phyloP scores from a whole-genome alignment of 2,329 filamentous ascomycete species.

The Paecilomyces dactylethromorphus region DNA sequence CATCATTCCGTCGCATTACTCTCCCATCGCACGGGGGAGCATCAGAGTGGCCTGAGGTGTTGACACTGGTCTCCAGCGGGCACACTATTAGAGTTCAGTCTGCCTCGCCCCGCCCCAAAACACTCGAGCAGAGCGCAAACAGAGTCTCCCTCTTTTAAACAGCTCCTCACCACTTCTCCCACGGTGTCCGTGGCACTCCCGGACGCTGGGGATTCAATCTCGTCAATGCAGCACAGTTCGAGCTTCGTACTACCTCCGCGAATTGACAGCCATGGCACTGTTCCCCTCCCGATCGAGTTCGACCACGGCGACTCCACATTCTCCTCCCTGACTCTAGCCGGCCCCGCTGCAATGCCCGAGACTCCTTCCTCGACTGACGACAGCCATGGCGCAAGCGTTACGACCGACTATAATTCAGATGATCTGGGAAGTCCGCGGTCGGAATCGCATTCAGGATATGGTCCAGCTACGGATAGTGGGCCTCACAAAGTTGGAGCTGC shows the following conservation, averaged over 20 bases:
- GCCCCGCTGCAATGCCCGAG: constrained; percentile 13
- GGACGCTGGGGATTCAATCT: constrained; percentile 21
- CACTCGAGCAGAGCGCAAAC: constrained; percentile 1
- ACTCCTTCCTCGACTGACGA: constrained; percentile 20
- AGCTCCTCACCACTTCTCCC: constrained; percentile 2
- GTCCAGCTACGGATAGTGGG: constrained; percentile 10
- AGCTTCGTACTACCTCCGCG: constrained; percentile 18
- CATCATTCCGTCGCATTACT: constrained; percentile 3
- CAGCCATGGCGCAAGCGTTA: constrained; percentile 22
- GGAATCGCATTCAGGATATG: constrained; percentile 2
- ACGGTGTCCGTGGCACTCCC: constrained; percentile 3
- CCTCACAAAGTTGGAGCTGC: constrained; percentile 11
- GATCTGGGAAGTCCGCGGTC: constrained; percentile 8
- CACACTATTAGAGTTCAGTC: background rate
- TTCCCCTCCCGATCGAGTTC: constrained; percentile 3
- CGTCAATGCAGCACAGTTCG: constrained; percentile 33
- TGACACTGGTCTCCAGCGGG: background rate
- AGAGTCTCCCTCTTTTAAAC: constrained; percentile 7
- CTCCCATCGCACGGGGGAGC: background rate
- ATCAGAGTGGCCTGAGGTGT: background rate
- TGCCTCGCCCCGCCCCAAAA: background rate
- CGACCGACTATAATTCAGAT: constrained; percentile 27
- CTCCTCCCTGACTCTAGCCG: constrained; percentile 3
- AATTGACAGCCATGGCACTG: constrained; percentile 12
- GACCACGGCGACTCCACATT: constrained; percentile 6